Evolutionary conservation across 1,139 yeast species (phyloP), one percentile per base, ranked within the genome.

Genomic region (Blastobotrys capitulatus): DNA sequence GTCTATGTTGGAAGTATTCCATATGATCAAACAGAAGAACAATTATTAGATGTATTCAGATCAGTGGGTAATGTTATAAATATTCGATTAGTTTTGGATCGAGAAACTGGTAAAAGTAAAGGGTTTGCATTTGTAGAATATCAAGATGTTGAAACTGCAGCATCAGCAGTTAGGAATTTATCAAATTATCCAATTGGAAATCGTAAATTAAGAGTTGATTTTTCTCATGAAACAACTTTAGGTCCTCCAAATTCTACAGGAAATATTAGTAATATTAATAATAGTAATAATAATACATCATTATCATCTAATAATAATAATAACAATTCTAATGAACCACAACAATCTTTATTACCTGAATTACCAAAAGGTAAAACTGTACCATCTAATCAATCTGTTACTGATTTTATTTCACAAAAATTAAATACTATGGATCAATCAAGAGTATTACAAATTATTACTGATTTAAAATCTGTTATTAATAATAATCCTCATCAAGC

Each of bases 101-200:
- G 86, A 41, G 82, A 82, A 51, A 88, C 96, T 0, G 97, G 97
- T 2, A 85, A 83, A 62, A 86, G 96, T 16, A 88, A 85, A 65
- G 97, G 97, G 1, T 87, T 80, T 65, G 97, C 96, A 2, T 86
- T 85, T 59, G 83, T 90, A 19, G 90, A 86, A 58, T 90, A 86
- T 63, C 78, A 76, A 46, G 90, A 69, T 50, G 57, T 61, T 6
- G 96, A 86, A 58, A 86, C 96, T 0, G 96, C 97, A 1, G 82
- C 87, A 1, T 83, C 94, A 15, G 97, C 97, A 0, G 95, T 89
- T 18, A 73, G 97, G 52, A 92, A 90, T 68, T 72, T 90, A 57
- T 86, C 87, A 65, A 86, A 87, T 57, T 83, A 84, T 68, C 76
- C 79, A 29, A 78, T 90, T 44, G 96, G 96, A 0, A 79, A 80